Percentiles rank a stretch among this genome's conserved stretches.
phyloP scores from a whole-genome alignment of 495 filamentous ascomycete species.

The Acidiella bohemica region DNA sequence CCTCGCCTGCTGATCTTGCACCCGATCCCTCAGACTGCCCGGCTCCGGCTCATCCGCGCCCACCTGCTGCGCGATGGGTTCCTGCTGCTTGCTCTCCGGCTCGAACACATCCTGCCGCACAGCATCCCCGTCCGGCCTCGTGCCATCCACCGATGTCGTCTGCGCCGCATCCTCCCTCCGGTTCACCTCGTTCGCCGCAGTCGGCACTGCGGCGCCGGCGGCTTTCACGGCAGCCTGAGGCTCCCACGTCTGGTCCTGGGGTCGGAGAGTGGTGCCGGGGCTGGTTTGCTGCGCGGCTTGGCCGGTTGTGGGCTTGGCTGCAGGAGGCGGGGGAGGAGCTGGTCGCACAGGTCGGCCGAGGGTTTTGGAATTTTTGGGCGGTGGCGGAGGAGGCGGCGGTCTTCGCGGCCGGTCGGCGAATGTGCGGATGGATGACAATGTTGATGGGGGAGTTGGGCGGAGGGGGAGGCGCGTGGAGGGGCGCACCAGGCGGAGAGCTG shows the following conservation, averaged over 20 bases:
- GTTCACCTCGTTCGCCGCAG: slow-evolving; percentile 1
- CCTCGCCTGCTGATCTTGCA: slow-evolving; percentile 11
- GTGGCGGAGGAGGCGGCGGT: slow-evolving; percentile 14
- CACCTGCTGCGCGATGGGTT: slow-evolving; percentile 16
- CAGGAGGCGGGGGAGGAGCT: background rate
- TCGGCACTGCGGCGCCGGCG: slow-evolving; percentile 4
- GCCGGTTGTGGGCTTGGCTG: background rate
- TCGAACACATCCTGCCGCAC: background rate
- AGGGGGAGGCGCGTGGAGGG: slow-evolving; percentile 4
- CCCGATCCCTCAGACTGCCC: slow-evolving; percentile 7
- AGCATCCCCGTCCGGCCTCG: slow-evolving; percentile 4
- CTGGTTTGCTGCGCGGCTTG: slow-evolving; percentile 12
- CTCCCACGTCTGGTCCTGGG: slow-evolving; percentile 21
- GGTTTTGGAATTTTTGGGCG: background rate
- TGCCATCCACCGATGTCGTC: slow-evolving; percentile 9
- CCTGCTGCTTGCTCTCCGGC: slow-evolving; percentile 1
- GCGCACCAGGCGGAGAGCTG: slow-evolving; percentile 11
- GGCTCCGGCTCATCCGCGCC: slow-evolving; percentile 12
- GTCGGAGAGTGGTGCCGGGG: slow-evolving; percentile 12
- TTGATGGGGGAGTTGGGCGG: slow-evolving; percentile 3
- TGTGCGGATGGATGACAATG: slow-evolving; percentile 7
- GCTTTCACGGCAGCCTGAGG: slow-evolving; percentile 17
- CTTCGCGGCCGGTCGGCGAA: slow-evolving; percentile 10
- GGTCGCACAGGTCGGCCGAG: background rate
- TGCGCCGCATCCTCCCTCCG: background rate